Evolutionary conservation across 139 green algal species (phyloP).

Genomic region (Chlorella sp.): DNA sequence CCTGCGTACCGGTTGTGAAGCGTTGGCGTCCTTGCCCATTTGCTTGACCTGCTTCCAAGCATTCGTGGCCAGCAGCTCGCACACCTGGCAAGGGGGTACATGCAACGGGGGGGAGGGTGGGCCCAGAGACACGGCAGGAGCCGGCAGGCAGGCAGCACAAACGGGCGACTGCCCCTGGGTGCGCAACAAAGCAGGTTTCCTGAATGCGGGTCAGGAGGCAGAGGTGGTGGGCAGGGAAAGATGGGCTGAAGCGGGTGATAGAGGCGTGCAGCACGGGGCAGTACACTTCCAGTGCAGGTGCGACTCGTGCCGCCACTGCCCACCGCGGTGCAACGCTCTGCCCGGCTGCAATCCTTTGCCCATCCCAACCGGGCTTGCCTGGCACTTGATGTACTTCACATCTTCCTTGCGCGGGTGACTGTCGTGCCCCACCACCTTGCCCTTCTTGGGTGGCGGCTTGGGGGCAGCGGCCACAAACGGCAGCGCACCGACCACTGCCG

Average conservation of each 20-base stretch:
- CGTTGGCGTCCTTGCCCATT: conserved; percentile 36
- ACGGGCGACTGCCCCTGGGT: too few relatives aligned
- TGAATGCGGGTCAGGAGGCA: not conserved
- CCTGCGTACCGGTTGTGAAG: not conserved
- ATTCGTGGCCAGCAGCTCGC: conserved; percentile 57
- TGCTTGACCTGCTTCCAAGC: conserved; percentile 48
- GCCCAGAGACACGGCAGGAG: not conserved
- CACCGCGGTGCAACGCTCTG: not conserved
- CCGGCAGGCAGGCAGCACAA: not conserved
- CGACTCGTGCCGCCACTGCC: too few relatives aligned
- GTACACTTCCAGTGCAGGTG: not conserved
- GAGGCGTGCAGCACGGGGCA: not conserved
- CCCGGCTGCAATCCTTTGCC: not conserved
- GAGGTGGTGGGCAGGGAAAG: not conserved
- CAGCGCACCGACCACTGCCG: not conserved
- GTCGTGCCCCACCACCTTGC: not conserved
- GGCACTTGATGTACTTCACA: conserved; percentile 6
- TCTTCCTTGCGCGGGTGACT: not conserved
- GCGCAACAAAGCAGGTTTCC: too few relatives aligned
- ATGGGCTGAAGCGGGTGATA: too few relatives aligned
- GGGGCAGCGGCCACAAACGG: not conserved
- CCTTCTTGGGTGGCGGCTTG: not conserved
- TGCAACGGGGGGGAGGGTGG: not conserved
- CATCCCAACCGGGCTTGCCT: not conserved
- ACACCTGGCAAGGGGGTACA: conserved; percentile 30